These are phyloP conservation scores for Gracilaria domingensis DNA, from an alignment of 23 red algal species.

Conservation along the genomic window DNA sequence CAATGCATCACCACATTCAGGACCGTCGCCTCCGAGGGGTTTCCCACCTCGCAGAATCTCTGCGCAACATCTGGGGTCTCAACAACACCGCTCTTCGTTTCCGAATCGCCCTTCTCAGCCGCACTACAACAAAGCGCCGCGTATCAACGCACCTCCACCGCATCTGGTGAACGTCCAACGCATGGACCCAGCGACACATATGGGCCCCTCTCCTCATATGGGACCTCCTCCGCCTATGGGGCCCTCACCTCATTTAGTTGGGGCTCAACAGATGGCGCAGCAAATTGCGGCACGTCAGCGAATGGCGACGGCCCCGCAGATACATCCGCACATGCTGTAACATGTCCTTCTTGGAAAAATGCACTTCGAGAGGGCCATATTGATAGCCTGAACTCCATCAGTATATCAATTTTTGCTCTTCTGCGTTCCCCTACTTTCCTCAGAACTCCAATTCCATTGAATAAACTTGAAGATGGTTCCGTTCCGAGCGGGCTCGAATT, in stretches of 20 bases:
- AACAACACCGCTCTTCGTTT: background rate
- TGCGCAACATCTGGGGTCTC: slow-evolving; percentile 7
- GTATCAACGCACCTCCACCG: slow-evolving; percentile 15
- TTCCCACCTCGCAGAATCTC: slow-evolving; percentile 18
- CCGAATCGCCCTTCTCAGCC: background rate
- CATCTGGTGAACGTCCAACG: slow-evolving; percentile 20
- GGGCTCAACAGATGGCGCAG: slow-evolving; percentile 27
- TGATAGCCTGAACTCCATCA: slow-evolving; percentile 28
- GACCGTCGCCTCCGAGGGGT: slow-evolving; percentile 8
- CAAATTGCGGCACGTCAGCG: slow-evolving; percentile 17
- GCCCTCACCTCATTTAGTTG: slow-evolving; percentile 10
- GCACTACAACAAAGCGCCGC: slow-evolving; percentile 15
- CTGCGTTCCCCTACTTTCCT: slow-evolving; percentile 29
- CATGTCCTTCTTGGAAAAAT: slow-evolving; percentile 36
- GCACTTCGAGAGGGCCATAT: slow-evolving; percentile 32
- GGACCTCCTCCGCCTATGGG: slow-evolving; percentile 14
- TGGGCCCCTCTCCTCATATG: slow-evolving; percentile 17
- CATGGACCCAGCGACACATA: background rate
- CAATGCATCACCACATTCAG: background rate
- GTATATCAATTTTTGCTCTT: slow-evolving; percentile 32
- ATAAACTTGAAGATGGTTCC: slow-evolving; percentile 16
- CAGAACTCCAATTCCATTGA: slow-evolving; percentile 29
- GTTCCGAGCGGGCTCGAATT: slow-evolving; percentile 31
- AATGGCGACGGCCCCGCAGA: slow-evolving; percentile 29
- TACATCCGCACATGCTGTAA: slow-evolving; percentile 37